Percentiles rank a stretch among this genome's conserved stretches.
These are phyloP conservation scores for Pythium guiyangense DNA, from an alignment of 352 stramenopile genomes.

Conservation along the genomic window DNA sequence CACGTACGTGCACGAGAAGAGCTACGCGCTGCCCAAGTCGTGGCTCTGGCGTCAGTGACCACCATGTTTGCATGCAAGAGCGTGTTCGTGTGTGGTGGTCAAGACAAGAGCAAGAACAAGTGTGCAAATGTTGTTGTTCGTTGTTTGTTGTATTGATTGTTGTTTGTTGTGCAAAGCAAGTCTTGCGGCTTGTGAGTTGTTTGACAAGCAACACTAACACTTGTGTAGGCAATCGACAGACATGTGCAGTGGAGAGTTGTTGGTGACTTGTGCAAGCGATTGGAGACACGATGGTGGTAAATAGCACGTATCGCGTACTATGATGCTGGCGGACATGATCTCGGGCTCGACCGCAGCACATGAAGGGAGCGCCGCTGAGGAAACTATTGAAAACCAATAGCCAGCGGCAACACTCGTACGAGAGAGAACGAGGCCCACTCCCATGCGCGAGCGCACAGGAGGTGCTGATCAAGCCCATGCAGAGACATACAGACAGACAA, in stretches of 20 bases:
- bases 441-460: constrained; percentile 12
- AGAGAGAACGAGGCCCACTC: constrained; percentile 38
- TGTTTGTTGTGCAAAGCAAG: background rate
- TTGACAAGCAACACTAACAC: background rate
- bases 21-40: constrained; percentile 17
- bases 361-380: constrained; percentile 48
- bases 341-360: constrained; percentile 35
- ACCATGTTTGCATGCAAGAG: too few relatives aligned
- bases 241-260: background rate
- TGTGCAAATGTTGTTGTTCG: too few relatives aligned
- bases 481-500: too few relatives aligned
- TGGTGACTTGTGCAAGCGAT: constrained; percentile 57
- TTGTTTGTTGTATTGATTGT: background rate
- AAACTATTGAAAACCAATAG: constrained; percentile 79
- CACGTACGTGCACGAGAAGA: constrained; percentile 9
- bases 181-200: background rate
- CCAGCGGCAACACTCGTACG: constrained; percentile 65
- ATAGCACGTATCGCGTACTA: constrained; percentile 70
- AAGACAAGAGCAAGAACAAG: background rate
- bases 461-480: constrained; percentile 26
- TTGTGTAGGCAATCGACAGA: background rate
- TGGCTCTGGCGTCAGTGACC: constrained; percentile 17
- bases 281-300: constrained; percentile 78
- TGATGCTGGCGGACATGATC: constrained; percentile 59
- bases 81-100: background rate